These are phyloP conservation scores for Salix suchowensis DNA, from an alignment of 345 rosid species.

Conservation along the genomic window DNA sequence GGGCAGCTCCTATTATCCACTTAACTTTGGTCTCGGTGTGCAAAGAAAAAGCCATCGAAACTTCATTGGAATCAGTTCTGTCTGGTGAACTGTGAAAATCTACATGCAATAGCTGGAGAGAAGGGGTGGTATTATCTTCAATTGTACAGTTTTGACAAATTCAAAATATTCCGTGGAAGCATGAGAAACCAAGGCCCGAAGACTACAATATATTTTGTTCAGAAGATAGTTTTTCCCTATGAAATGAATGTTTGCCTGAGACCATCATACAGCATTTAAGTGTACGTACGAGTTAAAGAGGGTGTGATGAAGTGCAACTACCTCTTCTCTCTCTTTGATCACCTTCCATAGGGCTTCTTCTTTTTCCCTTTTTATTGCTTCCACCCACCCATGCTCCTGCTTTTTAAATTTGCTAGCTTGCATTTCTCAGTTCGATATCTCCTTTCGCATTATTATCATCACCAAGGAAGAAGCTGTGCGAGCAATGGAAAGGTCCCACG, in stretches of 20 bases:
- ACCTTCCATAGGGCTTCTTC: constrained; percentile 10
- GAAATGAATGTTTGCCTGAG: constrained; percentile 49
- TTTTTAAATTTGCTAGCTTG: constrained; percentile 8
- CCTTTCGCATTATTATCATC: background rate
- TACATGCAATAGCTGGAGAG: constrained; percentile 11
- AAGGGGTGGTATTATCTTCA: background rate
- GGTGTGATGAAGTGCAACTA: constrained; percentile 24
- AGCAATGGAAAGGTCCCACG: constrained; percentile 24
- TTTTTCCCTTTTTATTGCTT: constrained; percentile 35
- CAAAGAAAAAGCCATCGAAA: constrained; percentile 24
- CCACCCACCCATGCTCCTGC: constrained; percentile 25
- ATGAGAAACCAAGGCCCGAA: background rate
- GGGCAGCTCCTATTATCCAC: background rate
- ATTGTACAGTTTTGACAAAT: constrained; percentile 13
- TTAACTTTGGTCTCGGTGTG: constrained; percentile 16
- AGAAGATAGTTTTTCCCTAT: constrained; percentile 11
- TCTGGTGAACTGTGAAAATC: constrained; percentile 6
- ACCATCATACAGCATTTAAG: constrained; percentile 31
- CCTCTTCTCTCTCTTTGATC: constrained; percentile 16
- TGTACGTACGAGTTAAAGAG: constrained; percentile 18
- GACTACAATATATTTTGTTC: background rate
- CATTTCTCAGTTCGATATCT: background rate
- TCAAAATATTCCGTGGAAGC: constrained; percentile 33
- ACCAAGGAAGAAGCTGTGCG: constrained; percentile 8
- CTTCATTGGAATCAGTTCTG: constrained; percentile 38